These are phyloP conservation scores for Trichoderma sp. DNA, from an alignment of 2,329 filamentous ascomycete species.

Conservation along the genomic window DNA sequence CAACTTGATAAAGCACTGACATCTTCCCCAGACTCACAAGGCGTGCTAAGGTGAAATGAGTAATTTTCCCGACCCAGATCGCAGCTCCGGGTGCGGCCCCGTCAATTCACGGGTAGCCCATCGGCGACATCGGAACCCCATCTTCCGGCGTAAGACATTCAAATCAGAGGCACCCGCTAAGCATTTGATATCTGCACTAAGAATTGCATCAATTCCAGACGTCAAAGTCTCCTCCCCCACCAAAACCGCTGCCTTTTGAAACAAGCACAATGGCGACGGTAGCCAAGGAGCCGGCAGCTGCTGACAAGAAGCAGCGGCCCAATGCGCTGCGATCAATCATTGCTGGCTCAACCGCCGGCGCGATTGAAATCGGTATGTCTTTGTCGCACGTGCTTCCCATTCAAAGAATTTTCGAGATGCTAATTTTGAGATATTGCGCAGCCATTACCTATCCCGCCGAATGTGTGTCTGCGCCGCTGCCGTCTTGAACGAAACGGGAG, in stretches of 20 bases:
- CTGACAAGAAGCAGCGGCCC: conserved; percentile 51
- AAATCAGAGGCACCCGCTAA: not conserved
- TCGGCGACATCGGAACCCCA: conserved; percentile 21
- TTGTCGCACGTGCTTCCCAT: conserved; percentile 2
- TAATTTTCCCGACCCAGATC: conserved; percentile 15
- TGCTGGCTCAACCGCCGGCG: conserved; percentile 89
- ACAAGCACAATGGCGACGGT: conserved; percentile 29
- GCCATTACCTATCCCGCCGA: conserved; percentile 92
- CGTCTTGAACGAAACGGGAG: not conserved
- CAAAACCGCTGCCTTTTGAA: not conserved
- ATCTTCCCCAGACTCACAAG: not conserved
- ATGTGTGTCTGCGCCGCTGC: conserved; percentile 53
- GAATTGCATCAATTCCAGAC: not conserved
- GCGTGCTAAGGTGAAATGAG: conserved; percentile 3
- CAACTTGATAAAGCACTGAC: not conserved
- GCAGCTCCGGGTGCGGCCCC: conserved; percentile 14
- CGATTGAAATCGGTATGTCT: conserved; percentile 79
- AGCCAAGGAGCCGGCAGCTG: conserved; percentile 25
- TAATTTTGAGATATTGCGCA: conserved; percentile 23
- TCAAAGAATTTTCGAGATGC: not conserved
- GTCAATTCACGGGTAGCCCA: not conserved
- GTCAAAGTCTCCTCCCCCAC: not conserved
- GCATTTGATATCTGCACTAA: not conserved
- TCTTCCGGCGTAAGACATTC: conserved; percentile 13
- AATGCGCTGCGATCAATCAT: conserved; percentile 85